phyloP scores from a whole-genome alignment of 768 basidiomycete genomes.

The Crepidotus variabilis region DNA sequence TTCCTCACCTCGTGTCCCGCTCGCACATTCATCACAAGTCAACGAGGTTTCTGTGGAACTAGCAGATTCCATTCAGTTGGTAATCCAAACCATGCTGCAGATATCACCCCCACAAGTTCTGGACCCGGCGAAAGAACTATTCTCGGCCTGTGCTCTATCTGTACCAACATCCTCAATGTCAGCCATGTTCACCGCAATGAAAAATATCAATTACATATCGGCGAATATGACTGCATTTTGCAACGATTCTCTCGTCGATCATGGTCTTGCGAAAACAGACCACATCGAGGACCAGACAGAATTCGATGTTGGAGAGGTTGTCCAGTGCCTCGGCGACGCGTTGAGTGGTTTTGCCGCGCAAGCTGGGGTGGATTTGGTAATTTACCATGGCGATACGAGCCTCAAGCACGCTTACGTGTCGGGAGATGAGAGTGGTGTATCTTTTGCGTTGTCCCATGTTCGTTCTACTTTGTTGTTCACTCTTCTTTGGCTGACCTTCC shows the following conservation, averaged over 20 bases:
- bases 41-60: slow-evolving; percentile 80
- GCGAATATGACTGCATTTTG: slow-evolving; percentile 71
- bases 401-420: slow-evolving; percentile 83
- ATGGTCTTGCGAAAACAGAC: slow-evolving; percentile 7
- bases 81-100: slow-evolving; percentile 88
- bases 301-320: slow-evolving; percentile 88
- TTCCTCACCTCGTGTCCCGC: slow-evolving; percentile 15
- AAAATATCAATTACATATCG: slow-evolving; percentile 89
- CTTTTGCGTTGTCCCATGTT: slow-evolving; percentile 82
- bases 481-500: slow-evolving; percentile 13
- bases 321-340: slow-evolving; percentile 87
- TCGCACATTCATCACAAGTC: slow-evolving; percentile 34
- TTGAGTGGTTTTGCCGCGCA: slow-evolving; percentile 81
- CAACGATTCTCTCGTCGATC: slow-evolving; percentile 13
- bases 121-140: slow-evolving; percentile 91
- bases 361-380: slow-evolving; percentile 83
- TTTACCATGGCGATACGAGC: slow-evolving; percentile 86
- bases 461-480: slow-evolving; percentile 28
- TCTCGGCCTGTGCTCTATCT: slow-evolving; percentile 83
- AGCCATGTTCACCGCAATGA: slow-evolving; percentile 88
- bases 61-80: slow-evolving; percentile 86
- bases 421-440: slow-evolving; percentile 82
- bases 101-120: slow-evolving; percentile 87
- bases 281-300: slow-evolving; percentile 39
- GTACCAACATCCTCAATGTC: slow-evolving; percentile 87